Percentiles rank a stretch among this genome's conserved stretches.
Evolutionary conservation across 306 rosid genomes (phyloP).

Genomic region (Oxytropis ochrocephala): DNA sequence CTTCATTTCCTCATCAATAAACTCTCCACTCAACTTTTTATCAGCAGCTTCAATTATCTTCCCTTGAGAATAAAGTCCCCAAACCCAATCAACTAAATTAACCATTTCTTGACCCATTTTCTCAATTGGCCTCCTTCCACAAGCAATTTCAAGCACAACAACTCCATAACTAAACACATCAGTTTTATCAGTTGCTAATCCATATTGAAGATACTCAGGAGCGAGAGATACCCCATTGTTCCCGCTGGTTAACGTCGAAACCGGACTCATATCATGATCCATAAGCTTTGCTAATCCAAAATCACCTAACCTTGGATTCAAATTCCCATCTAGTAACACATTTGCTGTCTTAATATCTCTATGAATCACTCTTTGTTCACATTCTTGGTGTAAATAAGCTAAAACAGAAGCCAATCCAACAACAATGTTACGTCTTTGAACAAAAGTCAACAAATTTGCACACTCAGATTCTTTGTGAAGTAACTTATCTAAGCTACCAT

Average conservation of each 20-base stretch:
- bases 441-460: constrained; percentile 13
- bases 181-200: constrained; percentile 67
- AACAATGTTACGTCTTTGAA: constrained; percentile 25
- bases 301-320: constrained; percentile 56
- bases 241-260: constrained; percentile 69
- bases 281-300: constrained; percentile 76
- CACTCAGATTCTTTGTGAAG: constrained; percentile 19
- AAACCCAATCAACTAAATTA: constrained; percentile 31
- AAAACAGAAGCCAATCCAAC: constrained; percentile 29
- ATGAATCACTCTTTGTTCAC: constrained; percentile 76
- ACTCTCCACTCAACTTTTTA: constrained; percentile 22
- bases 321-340: constrained; percentile 49
- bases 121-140: constrained; percentile 39
- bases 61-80: constrained; percentile 32
- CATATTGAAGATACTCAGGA: constrained; percentile 83
- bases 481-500: constrained; percentile 33
- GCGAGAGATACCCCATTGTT: constrained; percentile 83
- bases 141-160: constrained; percentile 41
- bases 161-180: constrained; percentile 76
- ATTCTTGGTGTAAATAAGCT: constrained; percentile 65
- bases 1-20: constrained; percentile 19
- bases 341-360: constrained; percentile 68
- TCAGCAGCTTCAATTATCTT: constrained; percentile 28
- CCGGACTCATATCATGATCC: constrained; percentile 87
- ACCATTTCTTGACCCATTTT: constrained; percentile 27